Evolutionary conservation across 2,329 filamentous ascomycete species (phyloP).

Genomic region (Calonectria pseudoreteaudii): DNA sequence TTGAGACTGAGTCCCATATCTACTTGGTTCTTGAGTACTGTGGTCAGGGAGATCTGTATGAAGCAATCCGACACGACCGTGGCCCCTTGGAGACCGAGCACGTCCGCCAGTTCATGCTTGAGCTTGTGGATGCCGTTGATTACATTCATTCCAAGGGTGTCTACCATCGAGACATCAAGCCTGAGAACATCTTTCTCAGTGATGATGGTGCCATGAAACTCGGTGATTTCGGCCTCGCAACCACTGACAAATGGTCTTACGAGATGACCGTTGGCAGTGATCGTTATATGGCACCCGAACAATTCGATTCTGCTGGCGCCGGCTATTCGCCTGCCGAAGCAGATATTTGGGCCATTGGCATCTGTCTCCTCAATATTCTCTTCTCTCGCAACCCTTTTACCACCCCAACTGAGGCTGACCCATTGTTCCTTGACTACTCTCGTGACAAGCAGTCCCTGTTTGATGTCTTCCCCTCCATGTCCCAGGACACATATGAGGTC

Average conservation of each 20-base stretch:
- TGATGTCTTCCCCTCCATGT: slow-evolving; percentile 98
- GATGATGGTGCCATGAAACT: slow-evolving; percentile 92
- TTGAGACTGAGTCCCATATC: slow-evolving; percentile 90
- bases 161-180: slow-evolving; percentile 98
- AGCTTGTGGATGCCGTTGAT: slow-evolving; percentile 89
- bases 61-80: slow-evolving; percentile 90
- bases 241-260: slow-evolving; percentile 88
- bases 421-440: slow-evolving; percentile 92
- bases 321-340: slow-evolving; percentile 95
- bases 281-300: slow-evolving; percentile 98
- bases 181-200: slow-evolving; percentile 97
- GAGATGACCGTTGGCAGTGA: slow-evolving; percentile 97
- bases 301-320: slow-evolving; percentile 88
- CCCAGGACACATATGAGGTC: slow-evolving; percentile 96
- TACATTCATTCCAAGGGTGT: slow-evolving; percentile 92
- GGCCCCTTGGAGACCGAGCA: slow-evolving; percentile 96
- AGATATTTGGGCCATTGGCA: slow-evolving; percentile 96
- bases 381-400: slow-evolving; percentile 98
- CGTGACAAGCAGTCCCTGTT: slow-evolving; percentile 96
- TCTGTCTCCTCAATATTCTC: slow-evolving; percentile 94
- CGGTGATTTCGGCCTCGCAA: slow-evolving; percentile 95
- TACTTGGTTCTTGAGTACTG: slow-evolving; percentile 97
- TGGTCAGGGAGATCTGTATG: slow-evolving; percentile 94
- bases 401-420: slow-evolving; percentile 88
- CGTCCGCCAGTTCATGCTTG: slow-evolving; percentile 96